phyloP scores from a whole-genome alignment of 2,329 filamentous ascomycete species.

The Phialocephala subalpina region DNA sequence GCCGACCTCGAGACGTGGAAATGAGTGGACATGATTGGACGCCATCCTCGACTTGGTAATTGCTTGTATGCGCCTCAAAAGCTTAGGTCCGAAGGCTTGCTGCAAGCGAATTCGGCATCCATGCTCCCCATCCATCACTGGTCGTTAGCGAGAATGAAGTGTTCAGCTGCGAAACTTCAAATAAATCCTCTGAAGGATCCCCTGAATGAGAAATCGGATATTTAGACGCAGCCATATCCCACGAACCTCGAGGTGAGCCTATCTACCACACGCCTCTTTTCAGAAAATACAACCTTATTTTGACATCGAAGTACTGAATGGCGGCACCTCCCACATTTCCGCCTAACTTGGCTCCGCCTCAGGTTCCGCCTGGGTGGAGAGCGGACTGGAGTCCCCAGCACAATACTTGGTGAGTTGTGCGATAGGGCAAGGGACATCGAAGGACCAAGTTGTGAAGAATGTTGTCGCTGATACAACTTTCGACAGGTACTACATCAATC shows the following conservation, averaged over 20 bases:
- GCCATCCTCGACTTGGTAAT: not conserved
- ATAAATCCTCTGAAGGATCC: not conserved
- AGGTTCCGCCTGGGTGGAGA: constrained; percentile 17
- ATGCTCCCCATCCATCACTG: constrained; percentile 5
- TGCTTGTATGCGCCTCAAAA: constrained; percentile 1
- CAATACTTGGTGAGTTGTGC: constrained; percentile 14
- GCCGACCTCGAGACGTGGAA: not conserved
- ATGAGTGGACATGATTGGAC: not conserved
- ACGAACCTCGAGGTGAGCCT: not conserved
- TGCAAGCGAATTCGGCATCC: not conserved
- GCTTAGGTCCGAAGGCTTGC: constrained; percentile 4
- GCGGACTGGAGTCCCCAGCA: constrained; percentile 20
- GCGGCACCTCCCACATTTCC: constrained; percentile 9
- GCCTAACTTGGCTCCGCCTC: constrained; percentile 6
- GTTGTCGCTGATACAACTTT: not conserved
- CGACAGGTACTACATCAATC: constrained; percentile 12
- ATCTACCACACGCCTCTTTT: not conserved
- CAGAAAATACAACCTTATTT: not conserved
- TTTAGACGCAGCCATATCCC: not conserved
- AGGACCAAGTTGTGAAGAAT: not conserved
- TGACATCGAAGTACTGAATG: constrained; percentile 5
- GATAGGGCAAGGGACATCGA: not conserved
- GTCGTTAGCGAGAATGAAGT: constrained; percentile 1
- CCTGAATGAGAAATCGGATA: not conserved
- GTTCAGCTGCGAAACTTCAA: not conserved